A percentile compares a stretch with the other conserved stretches of the same genome.
These are phyloP conservation scores for Fraxinus cuspidata DNA, from an alignment of 257 asterid species.

Conservation along the genomic window DNA sequence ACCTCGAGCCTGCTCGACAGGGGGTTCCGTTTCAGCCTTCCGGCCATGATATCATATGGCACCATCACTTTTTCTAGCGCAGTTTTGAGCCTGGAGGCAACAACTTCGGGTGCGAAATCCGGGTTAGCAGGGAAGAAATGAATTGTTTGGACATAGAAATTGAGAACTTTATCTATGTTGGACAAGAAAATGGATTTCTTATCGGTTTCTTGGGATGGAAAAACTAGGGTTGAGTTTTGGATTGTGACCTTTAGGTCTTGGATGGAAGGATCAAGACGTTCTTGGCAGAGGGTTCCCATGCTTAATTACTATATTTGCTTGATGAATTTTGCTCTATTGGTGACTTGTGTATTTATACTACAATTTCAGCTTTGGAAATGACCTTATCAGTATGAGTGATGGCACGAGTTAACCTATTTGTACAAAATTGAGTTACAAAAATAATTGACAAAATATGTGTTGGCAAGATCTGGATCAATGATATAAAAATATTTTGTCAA, in stretches of 20 bases:
- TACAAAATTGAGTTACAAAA: too few relatives aligned
- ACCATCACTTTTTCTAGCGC: conserved; percentile 53
- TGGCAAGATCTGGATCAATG: too few relatives aligned
- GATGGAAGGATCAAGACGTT: conserved; percentile 8
- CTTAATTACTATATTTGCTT: background rate
- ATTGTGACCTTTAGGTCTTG: conserved; percentile 44
- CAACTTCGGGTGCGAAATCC: conserved; percentile 51
- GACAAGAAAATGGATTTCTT: conserved; percentile 40
- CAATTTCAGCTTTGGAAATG: background rate
- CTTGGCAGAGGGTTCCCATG: conserved; percentile 37
- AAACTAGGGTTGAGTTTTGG: conserved; percentile 28
- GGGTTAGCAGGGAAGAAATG: conserved; percentile 65
- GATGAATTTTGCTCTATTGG: background rate
- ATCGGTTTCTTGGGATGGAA: conserved; percentile 33
- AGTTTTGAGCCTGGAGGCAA: conserved; percentile 36
- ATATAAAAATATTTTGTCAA: too few relatives aligned
- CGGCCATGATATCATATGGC: conserved; percentile 66
- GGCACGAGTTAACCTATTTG: too few relatives aligned
- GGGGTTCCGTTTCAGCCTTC: conserved; percentile 48
- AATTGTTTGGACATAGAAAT: conserved; percentile 73
- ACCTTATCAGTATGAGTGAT: background rate
- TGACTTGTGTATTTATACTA: background rate
- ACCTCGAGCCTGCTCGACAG: conserved; percentile 63
- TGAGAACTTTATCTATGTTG: conserved; percentile 75
- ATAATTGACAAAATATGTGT: too few relatives aligned